These are phyloP conservation scores for Apostasia shenzhenica DNA, from an alignment of 106 monocot species.

Conservation along the genomic window DNA sequence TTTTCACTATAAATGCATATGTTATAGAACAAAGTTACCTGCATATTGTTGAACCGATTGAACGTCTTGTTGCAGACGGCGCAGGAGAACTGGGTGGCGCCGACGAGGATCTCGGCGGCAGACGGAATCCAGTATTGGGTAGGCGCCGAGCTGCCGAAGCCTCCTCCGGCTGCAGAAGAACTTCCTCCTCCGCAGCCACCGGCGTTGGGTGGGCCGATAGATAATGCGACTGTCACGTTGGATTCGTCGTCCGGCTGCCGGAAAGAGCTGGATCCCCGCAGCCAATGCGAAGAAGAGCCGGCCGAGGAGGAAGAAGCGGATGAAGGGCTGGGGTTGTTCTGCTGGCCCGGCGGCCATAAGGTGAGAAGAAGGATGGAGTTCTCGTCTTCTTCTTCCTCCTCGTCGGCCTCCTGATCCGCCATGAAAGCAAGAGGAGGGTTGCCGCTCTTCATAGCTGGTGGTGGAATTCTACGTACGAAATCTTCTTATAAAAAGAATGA, in stretches of 20 bases:
- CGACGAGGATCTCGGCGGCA: conserved; percentile 75
- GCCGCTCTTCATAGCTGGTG: background rate
- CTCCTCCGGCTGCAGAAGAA: background rate
- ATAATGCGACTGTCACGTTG: conserved; percentile 37
- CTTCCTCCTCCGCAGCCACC: background rate
- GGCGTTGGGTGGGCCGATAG: conserved; percentile 37
- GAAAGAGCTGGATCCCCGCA: no score
- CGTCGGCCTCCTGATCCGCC: background rate
- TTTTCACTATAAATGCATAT: background rate
- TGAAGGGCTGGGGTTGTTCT: conserved; percentile 2
- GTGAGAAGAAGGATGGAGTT: conserved; percentile 42
- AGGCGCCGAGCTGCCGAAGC: conserved; percentile 2
- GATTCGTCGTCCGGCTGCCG: conserved; percentile 1
- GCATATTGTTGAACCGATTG: conserved; percentile 95
- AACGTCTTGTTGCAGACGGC: conserved; percentile 76
- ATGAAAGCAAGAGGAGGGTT: background rate
- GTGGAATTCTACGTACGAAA: background rate
- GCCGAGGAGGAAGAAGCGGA: background rate
- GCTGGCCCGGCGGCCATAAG: conserved; percentile 50
- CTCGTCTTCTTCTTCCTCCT: conserved; percentile 24
- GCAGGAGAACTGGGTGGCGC: conserved; percentile 87
- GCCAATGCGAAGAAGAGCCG: background rate
- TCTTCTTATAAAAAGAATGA: background rate
- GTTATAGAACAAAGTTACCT: conserved; percentile 26
- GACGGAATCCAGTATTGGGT: conserved; percentile 84